phyloP scores from a whole-genome alignment of 75 land plant species.

The Chamaecyparis obtusa region DNA sequence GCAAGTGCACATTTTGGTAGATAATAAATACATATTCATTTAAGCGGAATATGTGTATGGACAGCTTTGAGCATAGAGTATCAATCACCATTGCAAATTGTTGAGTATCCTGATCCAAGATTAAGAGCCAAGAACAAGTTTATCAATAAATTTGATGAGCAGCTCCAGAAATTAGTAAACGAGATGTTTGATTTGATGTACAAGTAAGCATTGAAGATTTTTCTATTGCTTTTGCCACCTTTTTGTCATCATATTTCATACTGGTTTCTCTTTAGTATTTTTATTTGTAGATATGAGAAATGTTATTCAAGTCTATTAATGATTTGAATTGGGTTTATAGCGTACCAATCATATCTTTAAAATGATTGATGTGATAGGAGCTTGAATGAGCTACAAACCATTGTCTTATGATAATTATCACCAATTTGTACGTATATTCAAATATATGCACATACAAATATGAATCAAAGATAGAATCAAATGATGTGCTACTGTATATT shows the following conservation, averaged over 20 bases:
- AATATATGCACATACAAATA: not conserved
- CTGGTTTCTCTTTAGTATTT: not conserved
- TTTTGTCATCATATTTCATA: not conserved
- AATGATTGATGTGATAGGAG: not conserved
- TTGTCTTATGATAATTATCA: not conserved
- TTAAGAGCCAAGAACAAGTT: conserved; percentile 82
- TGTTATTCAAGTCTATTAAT: not conserved
- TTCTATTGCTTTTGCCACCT: not conserved
- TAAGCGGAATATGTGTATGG: conserved; percentile 2
- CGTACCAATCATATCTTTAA: not conserved
- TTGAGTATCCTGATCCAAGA: conserved; percentile 89
- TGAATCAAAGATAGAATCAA: not conserved
- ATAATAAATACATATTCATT: not conserved
- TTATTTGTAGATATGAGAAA: not conserved
- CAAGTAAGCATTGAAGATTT: conserved; percentile 50
- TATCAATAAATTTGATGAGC: conserved; percentile 76
- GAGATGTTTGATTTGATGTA: conserved; percentile 99
- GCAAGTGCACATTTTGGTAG: not conserved
- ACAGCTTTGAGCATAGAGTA: conserved; percentile 73
- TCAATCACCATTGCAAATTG: conserved; percentile 64
- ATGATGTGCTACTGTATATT: not conserved
- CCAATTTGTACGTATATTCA: not conserved
- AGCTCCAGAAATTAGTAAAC: conserved; percentile 66
- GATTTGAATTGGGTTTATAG: not conserved
- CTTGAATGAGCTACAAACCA: not conserved